Evolutionary conservation across 1,284 basidiomycete genomes (phyloP).

Genomic region (Amylostereum chailletii): DNA sequence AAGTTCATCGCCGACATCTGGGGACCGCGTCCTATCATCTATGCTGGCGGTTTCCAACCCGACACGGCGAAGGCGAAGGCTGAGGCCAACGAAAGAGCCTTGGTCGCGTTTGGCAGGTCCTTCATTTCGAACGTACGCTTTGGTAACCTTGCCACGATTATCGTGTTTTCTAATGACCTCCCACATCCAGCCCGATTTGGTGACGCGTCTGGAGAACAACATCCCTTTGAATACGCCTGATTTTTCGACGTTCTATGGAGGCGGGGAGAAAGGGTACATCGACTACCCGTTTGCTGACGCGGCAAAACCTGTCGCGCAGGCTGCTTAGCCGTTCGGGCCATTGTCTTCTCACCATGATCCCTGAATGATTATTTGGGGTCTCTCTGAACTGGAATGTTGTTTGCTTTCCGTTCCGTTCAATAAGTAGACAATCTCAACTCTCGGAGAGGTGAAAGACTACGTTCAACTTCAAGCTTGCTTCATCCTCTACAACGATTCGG

Average conservation of each 20-base stretch:
- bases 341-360: too few relatives aligned
- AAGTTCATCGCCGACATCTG: conserved; percentile 10
- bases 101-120: conserved; percentile 10
- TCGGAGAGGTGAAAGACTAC: too few relatives aligned
- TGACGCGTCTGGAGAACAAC: conserved; percentile 29
- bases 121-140: conserved; percentile 14
- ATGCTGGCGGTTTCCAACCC: conserved; percentile 21
- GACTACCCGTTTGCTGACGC: conserved; percentile 28
- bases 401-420: too few relatives aligned
- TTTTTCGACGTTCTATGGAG: conserved; percentile 18
- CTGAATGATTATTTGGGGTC: too few relatives aligned
- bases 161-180: conserved; percentile 20
- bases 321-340: too few relatives aligned
- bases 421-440: too few relatives aligned
- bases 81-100: conserved; percentile 4
- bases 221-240: conserved; percentile 24
- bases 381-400: too few relatives aligned
- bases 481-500: too few relatives aligned
- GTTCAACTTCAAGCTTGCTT: too few relatives aligned
- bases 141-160: conserved; percentile 19
- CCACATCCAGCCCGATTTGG: conserved; percentile 37
- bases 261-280: conserved; percentile 24
- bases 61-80: conserved; percentile 7
- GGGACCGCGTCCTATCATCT: conserved; percentile 18
- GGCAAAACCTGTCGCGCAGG: neutral